Base-by-base conservation (phyloP, 2,329 filamentous ascomycete genomes). In the Gremmenia infestans region DNA sequence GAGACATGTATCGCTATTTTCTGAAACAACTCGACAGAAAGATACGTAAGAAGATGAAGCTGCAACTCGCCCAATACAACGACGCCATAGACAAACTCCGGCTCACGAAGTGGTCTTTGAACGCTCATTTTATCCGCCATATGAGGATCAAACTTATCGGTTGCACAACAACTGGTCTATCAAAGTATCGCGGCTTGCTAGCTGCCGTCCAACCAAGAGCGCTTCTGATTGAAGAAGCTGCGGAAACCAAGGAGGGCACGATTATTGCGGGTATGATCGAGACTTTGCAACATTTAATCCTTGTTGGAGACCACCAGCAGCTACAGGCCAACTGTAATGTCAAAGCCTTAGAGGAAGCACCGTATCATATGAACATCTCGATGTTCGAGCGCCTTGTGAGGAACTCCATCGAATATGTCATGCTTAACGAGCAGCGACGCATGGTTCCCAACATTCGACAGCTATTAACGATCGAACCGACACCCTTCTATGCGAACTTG, bases 231-330 rank as follows among this genome's bases (percentile, higher is more conserved):
- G 86, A 89, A 74, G 86, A 89, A 70, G 86, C 86, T 4, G 86
- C 85, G 0, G 85, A 89, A 66, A 71, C 69, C 4, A 53, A 79
- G 4, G 79, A 81, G 63, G 76, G 74, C 4, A 82, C 81, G 1
- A 74, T 87, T 46, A 74, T 79, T 8, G 81, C 77, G 5, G 79
- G 81, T 12, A 86, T 84, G 67, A 68, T 88, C 36, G 78, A 84
- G 22, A 80, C 80, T 3, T 65, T 88, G 2, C 73, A 88, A 62
- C 85, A 88, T 57, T 72, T 88, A 35, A 81, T 88, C 52, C 74
- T 88, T 1, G 82, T 89, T 1, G 86, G 86, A 5, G 86, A 89
- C 67, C 86, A 89, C 61, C 75, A 84, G 65, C 86, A 89, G 67
- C 74, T 89, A 9, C 80, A 82, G 49, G 85, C 80, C 1, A 79